Percentiles rank a stretch among this genome's conserved stretches.
These are phyloP conservation scores for Tritrichomonas musculus DNA, from an alignment of 208 protist genomes.

Conservation along the genomic window DNA sequence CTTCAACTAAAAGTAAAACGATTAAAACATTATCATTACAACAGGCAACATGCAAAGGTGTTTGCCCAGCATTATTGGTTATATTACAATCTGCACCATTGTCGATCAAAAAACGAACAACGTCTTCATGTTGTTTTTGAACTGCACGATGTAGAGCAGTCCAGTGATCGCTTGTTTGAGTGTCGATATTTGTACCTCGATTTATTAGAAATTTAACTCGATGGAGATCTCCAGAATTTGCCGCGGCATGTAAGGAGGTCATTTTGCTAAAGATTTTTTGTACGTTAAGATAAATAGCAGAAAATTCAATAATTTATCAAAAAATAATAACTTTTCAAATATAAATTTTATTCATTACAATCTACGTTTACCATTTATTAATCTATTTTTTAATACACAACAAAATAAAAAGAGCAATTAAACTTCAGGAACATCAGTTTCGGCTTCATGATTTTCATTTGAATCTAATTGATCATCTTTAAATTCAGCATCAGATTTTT, in stretches of 20 bases:
- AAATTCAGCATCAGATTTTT: no score
- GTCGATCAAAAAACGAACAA: constrained; percentile 19
- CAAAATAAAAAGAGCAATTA: no score
- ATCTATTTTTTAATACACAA: no score
- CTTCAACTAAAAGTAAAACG: neutral
- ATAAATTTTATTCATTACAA: no score
- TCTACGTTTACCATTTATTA: no score
- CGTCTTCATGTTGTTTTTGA: neutral
- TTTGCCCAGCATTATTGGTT: neutral
- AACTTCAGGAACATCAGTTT: no score
- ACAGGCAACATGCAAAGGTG: neutral
- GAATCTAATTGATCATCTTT: no score
- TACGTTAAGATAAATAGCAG: no score
- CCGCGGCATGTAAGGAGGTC: neutral
- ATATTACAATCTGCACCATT: constrained; percentile 17
- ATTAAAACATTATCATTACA: neutral
- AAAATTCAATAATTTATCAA: no score
- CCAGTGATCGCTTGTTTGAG: neutral
- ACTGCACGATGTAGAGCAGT: neutral
- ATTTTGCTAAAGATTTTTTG: neutral
- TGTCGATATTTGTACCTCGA: neutral
- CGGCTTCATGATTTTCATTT: no score
- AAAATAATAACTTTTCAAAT: no score
- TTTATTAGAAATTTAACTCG: neutral
- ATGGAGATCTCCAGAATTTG: neutral